phyloP scores from a whole-genome alignment of 2,329 filamentous ascomycete species.

The Sarocladium strictum region DNA sequence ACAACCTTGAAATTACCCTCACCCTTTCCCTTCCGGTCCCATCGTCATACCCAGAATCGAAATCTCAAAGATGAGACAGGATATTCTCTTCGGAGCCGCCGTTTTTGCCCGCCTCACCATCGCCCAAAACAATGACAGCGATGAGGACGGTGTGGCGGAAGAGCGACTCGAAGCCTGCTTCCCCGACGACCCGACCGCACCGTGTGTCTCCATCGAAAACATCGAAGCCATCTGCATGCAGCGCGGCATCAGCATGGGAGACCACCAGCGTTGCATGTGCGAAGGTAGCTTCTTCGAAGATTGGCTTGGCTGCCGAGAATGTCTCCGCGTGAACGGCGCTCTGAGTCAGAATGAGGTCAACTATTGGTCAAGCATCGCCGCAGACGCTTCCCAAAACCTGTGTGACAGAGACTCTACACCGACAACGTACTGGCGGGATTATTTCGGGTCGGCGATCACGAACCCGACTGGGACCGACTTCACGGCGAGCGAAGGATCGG shows the following conservation, averaged over 20 bases:
- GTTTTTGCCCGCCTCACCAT: background rate
- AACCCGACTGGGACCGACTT: background rate
- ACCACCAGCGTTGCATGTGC: constrained; percentile 35
- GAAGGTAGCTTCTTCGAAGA: constrained; percentile 35
- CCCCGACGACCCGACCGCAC: background rate
- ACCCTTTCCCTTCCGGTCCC: too few species aligned
- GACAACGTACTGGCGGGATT: constrained; percentile 26
- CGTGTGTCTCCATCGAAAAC: background rate
- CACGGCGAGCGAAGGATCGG: background rate
- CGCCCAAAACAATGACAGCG: background rate
- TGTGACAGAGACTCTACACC: constrained; percentile 20
- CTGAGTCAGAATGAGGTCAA: constrained; percentile 27
- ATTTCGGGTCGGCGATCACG: constrained; percentile 25
- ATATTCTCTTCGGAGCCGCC: background rate
- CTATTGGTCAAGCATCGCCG: constrained; percentile 28
- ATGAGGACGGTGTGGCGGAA: background rate
- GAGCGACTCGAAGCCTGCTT: background rate
- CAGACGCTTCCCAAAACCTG: background rate
- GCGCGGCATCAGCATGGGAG: background rate
- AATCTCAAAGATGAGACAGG: background rate
- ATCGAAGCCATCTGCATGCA: constrained; percentile 7
- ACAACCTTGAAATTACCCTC: background rate
- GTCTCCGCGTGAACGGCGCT: constrained; percentile 33
- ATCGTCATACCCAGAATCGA: background rate
- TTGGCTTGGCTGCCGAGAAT: constrained; percentile 35